These are phyloP conservation scores for Candida krabiensis DNA, from an alignment of 805 yeast species.

Conservation along the genomic window DNA sequence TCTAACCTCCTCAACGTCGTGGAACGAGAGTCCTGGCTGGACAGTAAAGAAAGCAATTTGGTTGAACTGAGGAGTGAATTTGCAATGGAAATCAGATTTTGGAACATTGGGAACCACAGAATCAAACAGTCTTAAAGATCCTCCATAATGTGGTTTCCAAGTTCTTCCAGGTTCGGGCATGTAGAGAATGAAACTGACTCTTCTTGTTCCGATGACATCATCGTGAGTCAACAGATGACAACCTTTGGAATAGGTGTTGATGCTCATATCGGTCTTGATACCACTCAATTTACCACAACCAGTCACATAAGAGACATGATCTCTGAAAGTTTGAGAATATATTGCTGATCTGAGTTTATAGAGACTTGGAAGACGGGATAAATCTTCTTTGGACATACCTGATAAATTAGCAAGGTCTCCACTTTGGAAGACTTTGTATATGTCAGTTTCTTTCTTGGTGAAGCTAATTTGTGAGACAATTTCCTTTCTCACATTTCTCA, in stretches of 20 bases:
- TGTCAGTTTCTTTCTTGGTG: constrained; percentile 95
- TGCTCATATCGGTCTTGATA: constrained; percentile 86
- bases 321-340: constrained; percentile 83
- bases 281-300: constrained; percentile 90
- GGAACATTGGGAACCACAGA: constrained; percentile 90
- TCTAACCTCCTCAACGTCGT: constrained; percentile 95
- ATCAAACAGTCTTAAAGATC: constrained; percentile 83
- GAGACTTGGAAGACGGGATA: constrained; percentile 69
- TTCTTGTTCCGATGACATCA: constrained; percentile 93
- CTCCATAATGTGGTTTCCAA: constrained; percentile 95
- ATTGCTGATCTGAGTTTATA: constrained; percentile 81
- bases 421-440: constrained; percentile 86
- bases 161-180: constrained; percentile 86
- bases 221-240: constrained; percentile 95
- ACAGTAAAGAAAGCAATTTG: constrained; percentile 95
- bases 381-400: constrained; percentile 76
- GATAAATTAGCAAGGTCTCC: constrained; percentile 92
- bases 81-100: constrained; percentile 64
- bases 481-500: constrained; percentile 81
- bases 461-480: constrained; percentile 82
- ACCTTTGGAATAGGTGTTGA: constrained; percentile 87
- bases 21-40: constrained; percentile 95
- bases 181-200: constrained; percentile 90
- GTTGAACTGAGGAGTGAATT: constrained; percentile 88
- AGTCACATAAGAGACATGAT: constrained; percentile 71